Conservation (phyloP, 164 flowering plant species). For the Annona cherimola region DNA sequence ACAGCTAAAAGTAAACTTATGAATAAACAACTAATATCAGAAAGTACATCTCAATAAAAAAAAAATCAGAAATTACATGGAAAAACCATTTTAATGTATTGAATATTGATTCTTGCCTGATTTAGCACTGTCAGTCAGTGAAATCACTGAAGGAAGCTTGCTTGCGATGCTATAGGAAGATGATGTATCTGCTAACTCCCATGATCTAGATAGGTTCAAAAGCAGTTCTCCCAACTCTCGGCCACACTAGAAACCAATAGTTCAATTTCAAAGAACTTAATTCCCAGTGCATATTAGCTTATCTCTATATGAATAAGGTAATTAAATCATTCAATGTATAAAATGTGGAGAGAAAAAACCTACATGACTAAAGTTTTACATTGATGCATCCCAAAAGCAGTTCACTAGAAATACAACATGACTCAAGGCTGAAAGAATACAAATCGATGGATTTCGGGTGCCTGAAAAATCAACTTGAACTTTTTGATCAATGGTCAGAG, state of each 20-base stretch:
- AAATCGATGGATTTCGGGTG: too few species aligned
- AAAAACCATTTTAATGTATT: neutral
- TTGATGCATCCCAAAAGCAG: too few species aligned
- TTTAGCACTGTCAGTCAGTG: constrained; percentile 49
- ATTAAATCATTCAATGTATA: too few species aligned
- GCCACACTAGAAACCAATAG: constrained; percentile 68
- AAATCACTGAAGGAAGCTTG: constrained; percentile 51
- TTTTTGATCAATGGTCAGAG: too few species aligned
- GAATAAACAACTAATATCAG: constrained; percentile 14
- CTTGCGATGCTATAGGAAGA: constrained; percentile 52
- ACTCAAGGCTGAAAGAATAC: too few species aligned
- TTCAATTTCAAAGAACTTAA: neutral
- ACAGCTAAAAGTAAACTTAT: too few species aligned
- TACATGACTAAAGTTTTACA: too few species aligned
- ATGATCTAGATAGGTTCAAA: constrained; percentile 75
- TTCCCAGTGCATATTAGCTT: too few species aligned
- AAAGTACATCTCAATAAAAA: neutral
- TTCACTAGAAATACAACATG: too few species aligned
- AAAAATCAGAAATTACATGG: neutral
- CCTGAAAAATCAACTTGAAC: too few species aligned
- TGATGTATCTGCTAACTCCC: constrained; percentile 85
- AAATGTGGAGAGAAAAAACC: too few species aligned
- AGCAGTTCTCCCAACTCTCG: constrained; percentile 73
- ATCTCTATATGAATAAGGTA: too few species aligned
- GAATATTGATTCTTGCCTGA: constrained; percentile 54